A percentile compares a stretch with the other conserved stretches of the same genome.
These are phyloP conservation scores for Santalum album DNA, from an alignment of 164 flowering plant genomes.

Conservation along the genomic window DNA sequence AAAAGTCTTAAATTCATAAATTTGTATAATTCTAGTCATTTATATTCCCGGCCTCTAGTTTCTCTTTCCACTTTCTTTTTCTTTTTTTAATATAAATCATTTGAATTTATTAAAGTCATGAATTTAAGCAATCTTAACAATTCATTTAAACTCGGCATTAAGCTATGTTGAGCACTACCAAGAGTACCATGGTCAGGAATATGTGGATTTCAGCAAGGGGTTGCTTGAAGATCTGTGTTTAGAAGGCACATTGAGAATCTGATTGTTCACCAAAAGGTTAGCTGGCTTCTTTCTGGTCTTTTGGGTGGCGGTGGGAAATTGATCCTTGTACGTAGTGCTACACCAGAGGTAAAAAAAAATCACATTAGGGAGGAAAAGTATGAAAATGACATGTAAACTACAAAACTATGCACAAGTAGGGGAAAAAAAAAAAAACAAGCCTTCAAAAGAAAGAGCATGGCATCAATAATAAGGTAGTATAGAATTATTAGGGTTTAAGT, in stretches of 20 bases:
- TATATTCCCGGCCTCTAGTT: too few species aligned
- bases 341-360: neutral
- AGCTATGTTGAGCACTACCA: constrained; percentile 84
- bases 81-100: too few species aligned
- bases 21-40: too few species aligned
- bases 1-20: too few species aligned
- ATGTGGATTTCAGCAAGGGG: constrained; percentile 53
- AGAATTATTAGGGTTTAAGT: too few species aligned
- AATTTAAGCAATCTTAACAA: too few species aligned
- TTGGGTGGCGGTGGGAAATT: constrained; percentile 20
- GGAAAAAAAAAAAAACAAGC: neutral
- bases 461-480: neutral
- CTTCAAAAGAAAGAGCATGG: neutral
- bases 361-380: neutral
- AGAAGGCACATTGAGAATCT: constrained; percentile 42
- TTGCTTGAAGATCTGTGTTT: constrained; percentile 38
- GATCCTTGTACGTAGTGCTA: constrained; percentile 22
- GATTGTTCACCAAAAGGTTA: constrained; percentile 25
- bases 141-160: constrained; percentile 89
- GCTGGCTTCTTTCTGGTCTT: constrained; percentile 41
- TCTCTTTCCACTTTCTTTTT: too few species aligned
- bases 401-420: too few species aligned
- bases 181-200: constrained; percentile 52
- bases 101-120: too few species aligned
- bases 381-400: neutral